These are phyloP conservation scores for Cucurbita pepo DNA, from an alignment of 306 rosid genomes.

Conservation along the genomic window DNA sequence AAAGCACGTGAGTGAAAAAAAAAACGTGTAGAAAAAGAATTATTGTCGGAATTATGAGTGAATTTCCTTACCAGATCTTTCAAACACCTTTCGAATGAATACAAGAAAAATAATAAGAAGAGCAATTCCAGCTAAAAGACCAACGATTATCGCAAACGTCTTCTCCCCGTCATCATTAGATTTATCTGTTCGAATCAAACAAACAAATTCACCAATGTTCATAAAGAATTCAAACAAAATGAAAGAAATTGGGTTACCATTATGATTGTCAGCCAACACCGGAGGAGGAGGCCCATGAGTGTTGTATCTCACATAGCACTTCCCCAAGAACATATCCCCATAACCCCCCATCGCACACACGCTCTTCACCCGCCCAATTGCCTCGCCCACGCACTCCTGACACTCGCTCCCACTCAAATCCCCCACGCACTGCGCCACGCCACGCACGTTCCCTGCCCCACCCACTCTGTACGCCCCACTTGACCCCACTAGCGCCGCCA, in stretches of 20 bases:
- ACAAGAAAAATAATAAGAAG: slow-evolving; percentile 58
- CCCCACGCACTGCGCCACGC: slow-evolving; percentile 3
- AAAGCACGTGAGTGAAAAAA: too few relatives aligned
- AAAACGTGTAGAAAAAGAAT: neutral
- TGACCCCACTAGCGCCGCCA: neutral
- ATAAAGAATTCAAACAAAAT: too few relatives aligned
- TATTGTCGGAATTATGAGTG: neutral
- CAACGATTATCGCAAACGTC: slow-evolving; percentile 83
- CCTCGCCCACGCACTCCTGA: neutral
- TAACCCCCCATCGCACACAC: neutral
- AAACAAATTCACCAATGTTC: neutral
- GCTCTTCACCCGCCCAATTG: neutral
- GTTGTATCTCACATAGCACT: neutral
- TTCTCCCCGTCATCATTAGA: slow-evolving; percentile 44
- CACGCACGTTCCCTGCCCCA: neutral
- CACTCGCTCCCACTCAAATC: slow-evolving; percentile 4
- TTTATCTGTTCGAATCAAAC: slow-evolving; percentile 26
- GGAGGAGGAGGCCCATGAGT: neutral
- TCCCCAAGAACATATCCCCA: slow-evolving; percentile 1
- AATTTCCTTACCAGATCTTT: slow-evolving; percentile 29
- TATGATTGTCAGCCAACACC: neutral
- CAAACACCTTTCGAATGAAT: slow-evolving; percentile 49
- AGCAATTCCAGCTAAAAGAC: slow-evolving; percentile 77
- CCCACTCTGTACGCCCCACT: neutral
- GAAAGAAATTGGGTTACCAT: neutral